phyloP scores from a whole-genome alignment of 768 basidiomycete species.

The Amanita inopinata region DNA sequence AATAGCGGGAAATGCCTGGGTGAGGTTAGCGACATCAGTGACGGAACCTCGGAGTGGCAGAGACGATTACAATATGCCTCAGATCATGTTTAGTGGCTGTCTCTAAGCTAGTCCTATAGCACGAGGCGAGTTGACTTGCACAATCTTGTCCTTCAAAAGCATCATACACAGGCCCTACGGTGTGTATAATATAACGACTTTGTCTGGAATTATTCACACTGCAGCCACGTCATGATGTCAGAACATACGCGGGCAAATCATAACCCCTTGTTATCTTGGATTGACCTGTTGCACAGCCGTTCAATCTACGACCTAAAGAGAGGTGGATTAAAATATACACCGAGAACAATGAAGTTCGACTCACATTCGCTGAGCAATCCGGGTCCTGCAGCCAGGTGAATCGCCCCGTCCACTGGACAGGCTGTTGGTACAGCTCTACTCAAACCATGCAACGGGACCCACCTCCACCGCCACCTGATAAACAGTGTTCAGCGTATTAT shows the following conservation, averaged over 20 bases:
- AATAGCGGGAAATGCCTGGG: conserved; percentile 70
- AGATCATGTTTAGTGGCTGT: conserved; percentile 51
- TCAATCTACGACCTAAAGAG: conserved; percentile 45
- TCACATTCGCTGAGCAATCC: conserved; percentile 61
- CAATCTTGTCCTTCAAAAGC: conserved; percentile 28
- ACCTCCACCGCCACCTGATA: conserved; percentile 71
- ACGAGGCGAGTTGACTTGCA: conserved; percentile 51
- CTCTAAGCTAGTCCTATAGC: conserved; percentile 56
- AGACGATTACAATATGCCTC: conserved; percentile 48
- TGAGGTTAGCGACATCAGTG: neutral
- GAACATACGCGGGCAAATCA: conserved; percentile 61
- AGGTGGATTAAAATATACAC: neutral
- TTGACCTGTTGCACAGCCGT: conserved; percentile 62
- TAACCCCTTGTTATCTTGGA: conserved; percentile 78
- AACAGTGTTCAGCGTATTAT: neutral
- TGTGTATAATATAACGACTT: conserved; percentile 68
- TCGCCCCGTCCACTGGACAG: conserved; percentile 52
- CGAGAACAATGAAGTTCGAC: conserved; percentile 13
- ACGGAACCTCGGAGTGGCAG: neutral
- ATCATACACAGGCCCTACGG: conserved; percentile 71
- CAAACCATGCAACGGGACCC: conserved; percentile 13
- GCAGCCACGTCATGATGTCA: conserved; percentile 1
- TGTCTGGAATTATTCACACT: neutral
- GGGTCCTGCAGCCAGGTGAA: conserved; percentile 66
- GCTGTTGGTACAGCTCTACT: neutral